Conservation (phyloP, 2,329 filamentous ascomycete species). For the Nemania bipapillata region DNA sequence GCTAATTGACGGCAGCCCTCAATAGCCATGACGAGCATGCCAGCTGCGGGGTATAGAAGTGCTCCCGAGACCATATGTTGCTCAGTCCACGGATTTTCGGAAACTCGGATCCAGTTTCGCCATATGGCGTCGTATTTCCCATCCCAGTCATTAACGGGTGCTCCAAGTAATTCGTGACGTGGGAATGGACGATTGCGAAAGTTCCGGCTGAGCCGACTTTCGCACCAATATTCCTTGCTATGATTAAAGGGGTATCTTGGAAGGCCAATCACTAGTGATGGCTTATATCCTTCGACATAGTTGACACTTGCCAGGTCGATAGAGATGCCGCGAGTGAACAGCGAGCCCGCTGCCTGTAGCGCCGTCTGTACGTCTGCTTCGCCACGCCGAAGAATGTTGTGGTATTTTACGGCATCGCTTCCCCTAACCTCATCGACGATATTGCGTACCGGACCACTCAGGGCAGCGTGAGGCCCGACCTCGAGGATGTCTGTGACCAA, state of each 20-base stretch:
- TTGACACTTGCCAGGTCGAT: constrained; percentile 24
- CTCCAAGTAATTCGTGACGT: constrained; percentile 44
- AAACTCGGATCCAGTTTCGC: constrained; percentile 42
- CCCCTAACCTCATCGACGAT: constrained; percentile 19
- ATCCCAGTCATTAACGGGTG: constrained; percentile 37
- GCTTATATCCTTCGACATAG: neutral
- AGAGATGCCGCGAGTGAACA: constrained; percentile 31
- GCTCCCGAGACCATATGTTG: constrained; percentile 44
- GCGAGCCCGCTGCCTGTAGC: constrained; percentile 16
- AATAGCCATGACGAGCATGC: constrained; percentile 46
- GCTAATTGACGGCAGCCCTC: constrained; percentile 43
- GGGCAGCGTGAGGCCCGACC: constrained; percentile 49
- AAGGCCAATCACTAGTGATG: constrained; percentile 34
- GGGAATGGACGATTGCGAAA: constrained; percentile 35
- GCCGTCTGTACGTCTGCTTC: constrained; percentile 7
- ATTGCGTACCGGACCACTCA: constrained; percentile 46
- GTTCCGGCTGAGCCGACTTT: constrained; percentile 39
- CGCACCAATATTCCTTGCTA: constrained; percentile 42
- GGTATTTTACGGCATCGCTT: constrained; percentile 13
- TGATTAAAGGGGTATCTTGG: constrained; percentile 45
- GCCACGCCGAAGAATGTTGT: constrained; percentile 23
- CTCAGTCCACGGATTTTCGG: constrained; percentile 46
- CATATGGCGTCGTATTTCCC: constrained; percentile 41
- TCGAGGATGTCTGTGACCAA: constrained; percentile 36
- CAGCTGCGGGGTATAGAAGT: constrained; percentile 47